Conservation (phyloP, 2,329 filamentous ascomycete species). For the Septoria linicola region DNA sequence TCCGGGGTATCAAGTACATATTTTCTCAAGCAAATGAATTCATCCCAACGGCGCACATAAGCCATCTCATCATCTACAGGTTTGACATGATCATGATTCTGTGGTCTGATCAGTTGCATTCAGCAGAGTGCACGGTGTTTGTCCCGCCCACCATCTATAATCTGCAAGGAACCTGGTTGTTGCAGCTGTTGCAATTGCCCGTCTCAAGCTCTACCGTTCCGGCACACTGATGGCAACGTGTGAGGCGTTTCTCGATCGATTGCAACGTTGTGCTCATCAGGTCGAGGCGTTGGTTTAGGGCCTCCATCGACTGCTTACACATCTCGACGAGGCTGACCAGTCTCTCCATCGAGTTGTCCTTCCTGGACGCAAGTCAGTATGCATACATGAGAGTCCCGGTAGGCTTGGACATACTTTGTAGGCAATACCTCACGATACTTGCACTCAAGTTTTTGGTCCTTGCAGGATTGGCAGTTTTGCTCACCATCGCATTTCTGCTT, state of each 20-base stretch:
- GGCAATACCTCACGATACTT: constrained; percentile 28
- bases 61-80: too few relatives aligned
- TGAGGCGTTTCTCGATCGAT: constrained; percentile 24
- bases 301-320: constrained; percentile 25
- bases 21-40: too few relatives aligned
- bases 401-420: constrained; percentile 23
- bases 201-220: constrained; percentile 23
- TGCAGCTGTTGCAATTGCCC: constrained; percentile 19
- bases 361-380: constrained; percentile 18
- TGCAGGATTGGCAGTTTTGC: constrained; percentile 27
- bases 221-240: constrained; percentile 24
- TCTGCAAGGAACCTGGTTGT: constrained; percentile 16
- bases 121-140: not conserved
- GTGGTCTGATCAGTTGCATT: not conserved
- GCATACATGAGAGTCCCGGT: too few relatives aligned
- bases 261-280: constrained; percentile 23
- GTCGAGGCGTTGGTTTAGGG: constrained; percentile 24
- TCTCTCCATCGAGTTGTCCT: constrained; percentile 28
- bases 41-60: too few relatives aligned
- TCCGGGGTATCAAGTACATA: too few relatives aligned
- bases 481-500: constrained; percentile 30
- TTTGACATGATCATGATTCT: not conserved
- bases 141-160: constrained; percentile 10
- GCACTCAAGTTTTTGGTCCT: constrained; percentile 29
- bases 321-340: constrained; percentile 24